Percentiles rank a stretch among this genome's conserved stretches.
These are phyloP conservation scores for Claviceps sp. DNA, from an alignment of 2,329 filamentous ascomycete genomes.

Conservation along the genomic window DNA sequence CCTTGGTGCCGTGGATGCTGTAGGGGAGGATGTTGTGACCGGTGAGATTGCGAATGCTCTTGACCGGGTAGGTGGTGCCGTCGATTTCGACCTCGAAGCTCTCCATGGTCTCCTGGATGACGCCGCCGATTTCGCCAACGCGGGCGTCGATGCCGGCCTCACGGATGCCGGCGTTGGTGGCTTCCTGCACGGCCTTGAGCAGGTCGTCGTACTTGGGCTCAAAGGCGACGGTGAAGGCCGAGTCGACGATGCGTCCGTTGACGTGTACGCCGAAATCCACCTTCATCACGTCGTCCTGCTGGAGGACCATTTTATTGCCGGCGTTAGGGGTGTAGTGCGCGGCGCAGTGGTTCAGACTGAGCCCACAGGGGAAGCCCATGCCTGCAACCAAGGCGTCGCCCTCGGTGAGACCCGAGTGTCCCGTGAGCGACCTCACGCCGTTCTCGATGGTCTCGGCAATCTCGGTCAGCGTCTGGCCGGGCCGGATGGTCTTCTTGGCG, in stretches of 20 bases:
- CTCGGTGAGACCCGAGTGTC: constrained; percentile 62
- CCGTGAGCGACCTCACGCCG: constrained; percentile 61
- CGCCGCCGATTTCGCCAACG: constrained; percentile 70
- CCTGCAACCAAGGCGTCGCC: constrained; percentile 68
- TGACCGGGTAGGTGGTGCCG: constrained; percentile 66
- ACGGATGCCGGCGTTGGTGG: constrained; percentile 68
- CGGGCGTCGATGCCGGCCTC: constrained; percentile 88
- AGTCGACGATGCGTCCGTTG: constrained; percentile 69
- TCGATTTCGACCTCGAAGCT: constrained; percentile 80
- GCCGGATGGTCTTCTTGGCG: constrained; percentile 68
- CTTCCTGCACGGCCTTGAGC: constrained; percentile 57
- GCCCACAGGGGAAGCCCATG: constrained; percentile 76
- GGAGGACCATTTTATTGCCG: constrained; percentile 64
- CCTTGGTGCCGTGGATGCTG: constrained; percentile 85
- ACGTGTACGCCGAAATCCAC: constrained; percentile 74
- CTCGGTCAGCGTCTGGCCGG: constrained; percentile 65
- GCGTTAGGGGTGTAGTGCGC: constrained; percentile 82
- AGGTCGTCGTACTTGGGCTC: constrained; percentile 64
- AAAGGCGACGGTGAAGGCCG: constrained; percentile 67
- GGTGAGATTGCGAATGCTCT: constrained; percentile 75
- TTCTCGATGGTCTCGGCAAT: constrained; percentile 84
- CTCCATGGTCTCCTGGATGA: constrained; percentile 86
- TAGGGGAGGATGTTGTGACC: constrained; percentile 84
- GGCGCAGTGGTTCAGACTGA: constrained; percentile 74
- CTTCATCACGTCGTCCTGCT: constrained; percentile 66